Evolutionary conservation across 2,329 filamentous ascomycete species (phyloP).

Genomic region (Aspergillus awamori): DNA sequence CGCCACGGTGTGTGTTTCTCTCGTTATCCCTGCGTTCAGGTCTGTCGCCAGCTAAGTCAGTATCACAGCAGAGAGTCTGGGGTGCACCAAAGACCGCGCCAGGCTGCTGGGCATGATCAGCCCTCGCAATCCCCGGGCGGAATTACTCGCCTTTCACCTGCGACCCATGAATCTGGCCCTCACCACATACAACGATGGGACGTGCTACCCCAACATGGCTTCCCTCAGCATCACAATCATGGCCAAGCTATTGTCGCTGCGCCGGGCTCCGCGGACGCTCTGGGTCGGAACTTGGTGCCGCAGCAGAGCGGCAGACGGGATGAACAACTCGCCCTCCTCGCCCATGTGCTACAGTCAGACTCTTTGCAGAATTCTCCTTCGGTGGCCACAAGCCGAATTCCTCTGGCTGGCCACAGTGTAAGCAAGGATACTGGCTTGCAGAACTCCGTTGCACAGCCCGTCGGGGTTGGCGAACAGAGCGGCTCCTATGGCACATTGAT

Average conservation of each 20-base stretch:
- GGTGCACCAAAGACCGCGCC: neutral
- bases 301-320: neutral
- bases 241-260: neutral
- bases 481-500: constrained; percentile 10
- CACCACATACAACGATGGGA: neutral
- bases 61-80: neutral
- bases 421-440: neutral
- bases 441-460: neutral
- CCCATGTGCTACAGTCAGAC: constrained; percentile 1
- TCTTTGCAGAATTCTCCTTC: neutral
- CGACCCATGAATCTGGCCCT: neutral
- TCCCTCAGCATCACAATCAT: neutral
- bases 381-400: neutral
- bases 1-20: neutral
- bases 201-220: neutral
- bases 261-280: neutral
- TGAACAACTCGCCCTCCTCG: constrained; percentile 6
- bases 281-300: neutral
- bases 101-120: neutral
- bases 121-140: neutral
- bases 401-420: neutral
- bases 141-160: neutral
- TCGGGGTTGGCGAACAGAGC: neutral
- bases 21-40: neutral
- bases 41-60: neutral